A percentile compares a stretch with the other conserved stretches of the same genome.
Conservation (phyloP, 306 rosid genomes). For the Fragaria nilgerrensis region DNA sequence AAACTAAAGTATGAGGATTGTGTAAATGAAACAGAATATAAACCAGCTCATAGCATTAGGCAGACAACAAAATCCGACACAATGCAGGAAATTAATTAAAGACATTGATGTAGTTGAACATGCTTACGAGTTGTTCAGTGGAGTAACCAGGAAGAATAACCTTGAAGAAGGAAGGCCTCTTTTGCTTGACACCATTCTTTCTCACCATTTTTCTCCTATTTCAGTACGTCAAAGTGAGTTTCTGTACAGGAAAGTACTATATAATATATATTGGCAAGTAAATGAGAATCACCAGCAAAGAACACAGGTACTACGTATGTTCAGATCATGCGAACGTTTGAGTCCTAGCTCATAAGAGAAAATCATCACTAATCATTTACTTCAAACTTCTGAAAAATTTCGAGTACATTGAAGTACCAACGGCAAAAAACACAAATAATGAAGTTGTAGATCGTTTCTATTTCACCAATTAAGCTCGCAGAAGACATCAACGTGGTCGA, state of each 20-base stretch:
- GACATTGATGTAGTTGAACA: background rate
- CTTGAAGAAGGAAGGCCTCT: constrained; percentile 4
- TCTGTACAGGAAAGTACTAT: background rate
- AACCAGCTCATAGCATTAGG: background rate
- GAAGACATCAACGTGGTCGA: background rate
- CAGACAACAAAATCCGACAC: background rate
- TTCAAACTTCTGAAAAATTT: background rate
- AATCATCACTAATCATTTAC: too few species aligned
- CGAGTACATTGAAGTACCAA: background rate
- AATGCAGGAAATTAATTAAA: background rate
- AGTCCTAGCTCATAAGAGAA: background rate
- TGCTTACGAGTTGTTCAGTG: background rate
- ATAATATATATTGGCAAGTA: background rate
- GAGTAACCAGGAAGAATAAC: background rate
- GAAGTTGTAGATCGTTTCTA: background rate
- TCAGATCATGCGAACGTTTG: background rate
- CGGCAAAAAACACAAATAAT: background rate
- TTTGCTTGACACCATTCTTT: background rate
- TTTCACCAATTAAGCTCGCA: background rate
- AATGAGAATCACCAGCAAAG: background rate
- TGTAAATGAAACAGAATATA: background rate
- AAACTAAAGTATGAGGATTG: background rate
- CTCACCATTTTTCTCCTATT: background rate
- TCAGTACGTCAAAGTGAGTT: background rate
- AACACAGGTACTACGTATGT: background rate